Conservation (phyloP, 2,329 filamentous ascomycete species). For the Nannizzia gypsea region DNA sequence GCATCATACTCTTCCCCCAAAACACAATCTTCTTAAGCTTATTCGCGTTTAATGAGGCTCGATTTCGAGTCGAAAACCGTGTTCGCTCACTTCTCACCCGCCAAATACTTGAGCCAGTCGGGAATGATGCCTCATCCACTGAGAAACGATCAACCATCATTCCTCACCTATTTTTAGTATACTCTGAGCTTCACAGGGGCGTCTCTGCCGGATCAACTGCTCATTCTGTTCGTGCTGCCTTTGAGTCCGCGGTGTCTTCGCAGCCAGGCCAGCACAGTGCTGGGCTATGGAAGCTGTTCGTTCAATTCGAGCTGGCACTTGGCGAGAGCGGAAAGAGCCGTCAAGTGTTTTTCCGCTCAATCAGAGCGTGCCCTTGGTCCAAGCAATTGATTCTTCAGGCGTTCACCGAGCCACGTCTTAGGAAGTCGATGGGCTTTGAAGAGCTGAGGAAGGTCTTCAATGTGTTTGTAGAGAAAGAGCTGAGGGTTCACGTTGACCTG, state of each 20-base stretch:
- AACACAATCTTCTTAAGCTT: slow-evolving; percentile 67
- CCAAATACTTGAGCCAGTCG: slow-evolving; percentile 20
- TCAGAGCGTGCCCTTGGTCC: slow-evolving; percentile 50
- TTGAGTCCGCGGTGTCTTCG: slow-evolving; percentile 39
- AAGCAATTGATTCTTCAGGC: slow-evolving; percentile 50
- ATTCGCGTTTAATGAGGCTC: slow-evolving; percentile 61
- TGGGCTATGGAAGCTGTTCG: slow-evolving; percentile 42
- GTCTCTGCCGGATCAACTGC: slow-evolving; percentile 36
- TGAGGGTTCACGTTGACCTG: slow-evolving; percentile 47
- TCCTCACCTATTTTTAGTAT: slow-evolving; percentile 45
- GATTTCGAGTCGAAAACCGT: slow-evolving; percentile 62
- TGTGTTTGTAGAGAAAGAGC: slow-evolving; percentile 49
- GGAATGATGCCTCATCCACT: slow-evolving; percentile 16
- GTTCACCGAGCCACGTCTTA: slow-evolving; percentile 36
- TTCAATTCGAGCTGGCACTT: slow-evolving; percentile 38
- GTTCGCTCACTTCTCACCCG: slow-evolving; percentile 53
- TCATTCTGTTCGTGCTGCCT: slow-evolving; percentile 44
- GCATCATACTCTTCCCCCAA: slow-evolving; percentile 54
- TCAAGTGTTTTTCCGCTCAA: slow-evolving; percentile 43
- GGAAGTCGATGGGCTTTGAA: slow-evolving; percentile 28
- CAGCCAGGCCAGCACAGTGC: slow-evolving; percentile 28
- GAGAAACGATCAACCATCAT: slow-evolving; percentile 12
- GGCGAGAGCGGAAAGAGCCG: slow-evolving; percentile 33
- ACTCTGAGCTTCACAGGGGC: slow-evolving; percentile 41
- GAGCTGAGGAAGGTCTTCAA: slow-evolving; percentile 45